Evolutionary conservation across 169 alveolate species (phyloP).

Genomic region (Plasmodium vivax): DNA sequence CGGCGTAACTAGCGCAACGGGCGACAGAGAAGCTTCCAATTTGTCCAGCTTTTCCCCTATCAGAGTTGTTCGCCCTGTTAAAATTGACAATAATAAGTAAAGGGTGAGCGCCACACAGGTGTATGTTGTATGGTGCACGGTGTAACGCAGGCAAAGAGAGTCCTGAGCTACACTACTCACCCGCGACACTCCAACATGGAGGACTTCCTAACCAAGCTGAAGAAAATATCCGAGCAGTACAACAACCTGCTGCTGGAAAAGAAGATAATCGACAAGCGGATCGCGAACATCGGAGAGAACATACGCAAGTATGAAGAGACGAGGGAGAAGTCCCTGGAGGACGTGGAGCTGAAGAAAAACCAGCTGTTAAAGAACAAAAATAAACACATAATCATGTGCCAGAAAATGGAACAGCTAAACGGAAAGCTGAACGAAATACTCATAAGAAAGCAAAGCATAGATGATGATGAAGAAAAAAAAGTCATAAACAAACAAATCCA

Average conservation of each 20-base stretch:
- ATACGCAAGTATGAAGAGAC: conserved; percentile 56
- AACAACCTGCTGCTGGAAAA: conserved; percentile 62
- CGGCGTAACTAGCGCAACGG: neutral
- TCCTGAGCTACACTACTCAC: neutral
- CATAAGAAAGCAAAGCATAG: conserved; percentile 65
- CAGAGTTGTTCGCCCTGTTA: neutral
- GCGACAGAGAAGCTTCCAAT: neutral
- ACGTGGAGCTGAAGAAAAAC: conserved; percentile 46
- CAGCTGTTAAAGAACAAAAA: conserved; percentile 50
- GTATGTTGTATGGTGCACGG: no score
- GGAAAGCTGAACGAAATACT: conserved; percentile 57
- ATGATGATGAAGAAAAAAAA: conserved; percentile 62
- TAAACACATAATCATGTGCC: conserved; percentile 60
- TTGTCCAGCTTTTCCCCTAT: neutral
- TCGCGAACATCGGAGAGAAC: conserved; percentile 35
- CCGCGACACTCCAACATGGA: conserved; percentile 15
- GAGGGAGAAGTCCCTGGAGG: conserved; percentile 32
- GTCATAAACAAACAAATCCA: conserved; percentile 51
- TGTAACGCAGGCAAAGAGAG: neutral
- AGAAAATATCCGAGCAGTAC: conserved; percentile 63
- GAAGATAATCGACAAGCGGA: conserved; percentile 58
- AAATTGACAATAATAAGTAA: neutral
- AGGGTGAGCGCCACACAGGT: neutral
- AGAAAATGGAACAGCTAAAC: conserved; percentile 68
- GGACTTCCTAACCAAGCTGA: conserved; percentile 35